phyloP scores from a whole-genome alignment of 1,284 basidiomycete genomes.

The Pyrrhoderma noxium region DNA sequence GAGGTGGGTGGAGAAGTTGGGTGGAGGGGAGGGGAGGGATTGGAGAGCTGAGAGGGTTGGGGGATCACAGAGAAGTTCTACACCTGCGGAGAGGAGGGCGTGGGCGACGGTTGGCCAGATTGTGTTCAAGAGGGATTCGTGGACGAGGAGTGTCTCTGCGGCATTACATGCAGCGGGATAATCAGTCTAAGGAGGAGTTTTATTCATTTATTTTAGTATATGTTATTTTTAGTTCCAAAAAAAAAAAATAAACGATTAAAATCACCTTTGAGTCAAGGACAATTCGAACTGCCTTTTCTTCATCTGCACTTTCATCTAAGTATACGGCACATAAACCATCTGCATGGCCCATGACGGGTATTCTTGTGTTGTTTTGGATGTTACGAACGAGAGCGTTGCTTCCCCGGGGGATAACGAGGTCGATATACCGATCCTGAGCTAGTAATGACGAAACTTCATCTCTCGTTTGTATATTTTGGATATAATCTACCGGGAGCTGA shows the following conservation, averaged over 20 bases:
- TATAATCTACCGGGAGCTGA: conserved; percentile 69
- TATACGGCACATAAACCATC: conserved; percentile 92
- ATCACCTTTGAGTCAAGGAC: conserved; percentile 87
- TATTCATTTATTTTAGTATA: not conserved
- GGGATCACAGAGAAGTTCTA: conserved; percentile 77
- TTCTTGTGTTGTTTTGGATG: conserved; percentile 87
- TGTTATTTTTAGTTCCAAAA: conserved; percentile 4
- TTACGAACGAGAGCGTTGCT: conserved; percentile 85
- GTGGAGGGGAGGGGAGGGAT: conserved; percentile 26
- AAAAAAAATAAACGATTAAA: conserved; percentile 18
- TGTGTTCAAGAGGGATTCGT: conserved; percentile 60
- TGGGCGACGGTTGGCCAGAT: conserved; percentile 78
- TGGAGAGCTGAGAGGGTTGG: conserved; percentile 48
- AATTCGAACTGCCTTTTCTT: conserved; percentile 73
- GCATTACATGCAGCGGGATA: conserved; percentile 98
- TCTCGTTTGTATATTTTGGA: conserved; percentile 92
- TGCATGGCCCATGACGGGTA: conserved; percentile 98
- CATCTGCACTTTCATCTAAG: conserved; percentile 77
- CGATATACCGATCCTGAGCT: conserved; percentile 85
- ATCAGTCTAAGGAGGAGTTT: conserved; percentile 51
- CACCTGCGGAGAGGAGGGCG: conserved; percentile 62
- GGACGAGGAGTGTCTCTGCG: conserved; percentile 84
- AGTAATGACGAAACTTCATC: conserved; percentile 86
- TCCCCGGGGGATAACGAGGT: conserved; percentile 94
- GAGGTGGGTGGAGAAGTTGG: conserved; percentile 41